Conservation (phyloP, 2,329 filamentous ascomycete genomes). For the Sporothrix brasiliensis region DNA sequence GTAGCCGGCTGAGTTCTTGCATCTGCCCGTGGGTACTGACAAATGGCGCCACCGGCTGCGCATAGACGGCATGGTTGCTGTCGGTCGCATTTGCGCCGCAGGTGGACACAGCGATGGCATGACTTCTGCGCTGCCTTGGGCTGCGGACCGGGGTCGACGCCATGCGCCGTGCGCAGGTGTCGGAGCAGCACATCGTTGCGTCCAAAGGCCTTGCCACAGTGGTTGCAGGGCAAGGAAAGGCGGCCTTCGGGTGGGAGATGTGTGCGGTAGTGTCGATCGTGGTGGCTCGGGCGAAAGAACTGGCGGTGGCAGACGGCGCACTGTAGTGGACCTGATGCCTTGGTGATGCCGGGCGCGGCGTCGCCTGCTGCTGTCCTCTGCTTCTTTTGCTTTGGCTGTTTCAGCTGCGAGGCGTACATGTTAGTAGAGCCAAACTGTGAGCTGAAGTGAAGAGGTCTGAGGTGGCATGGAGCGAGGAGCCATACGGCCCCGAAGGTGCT, state of each 20-base stretch:
- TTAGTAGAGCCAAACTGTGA: not conserved
- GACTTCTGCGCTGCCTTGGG: constrained; percentile 38
- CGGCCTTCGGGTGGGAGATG: constrained; percentile 38
- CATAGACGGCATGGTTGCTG: constrained; percentile 38
- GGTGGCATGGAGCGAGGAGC: too few species aligned
- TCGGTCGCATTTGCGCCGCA: constrained; percentile 40
- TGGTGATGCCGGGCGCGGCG: not conserved
- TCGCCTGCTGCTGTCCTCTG: not conserved
- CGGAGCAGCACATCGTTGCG: constrained; percentile 41
- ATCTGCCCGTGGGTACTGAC: constrained; percentile 30
- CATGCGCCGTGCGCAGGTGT: constrained; percentile 39
- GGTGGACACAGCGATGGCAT: constrained; percentile 40
- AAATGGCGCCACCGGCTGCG: constrained; percentile 31
- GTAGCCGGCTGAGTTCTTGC: not conserved
- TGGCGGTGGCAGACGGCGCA: constrained; percentile 38
- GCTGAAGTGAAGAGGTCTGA: not conserved
- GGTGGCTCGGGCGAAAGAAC: constrained; percentile 40
- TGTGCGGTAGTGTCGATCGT: constrained; percentile 40
- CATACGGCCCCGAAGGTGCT: not conserved
- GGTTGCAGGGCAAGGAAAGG: constrained; percentile 35
- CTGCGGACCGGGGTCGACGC: constrained; percentile 34
- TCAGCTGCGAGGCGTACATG: not conserved
- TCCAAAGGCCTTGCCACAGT: constrained; percentile 38
- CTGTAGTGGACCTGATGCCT: not conserved
- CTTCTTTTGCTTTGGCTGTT: constrained; percentile 2